phyloP scores from a whole-genome alignment of 2,329 filamentous ascomycete species.

The Niveomyces coronatus region DNA sequence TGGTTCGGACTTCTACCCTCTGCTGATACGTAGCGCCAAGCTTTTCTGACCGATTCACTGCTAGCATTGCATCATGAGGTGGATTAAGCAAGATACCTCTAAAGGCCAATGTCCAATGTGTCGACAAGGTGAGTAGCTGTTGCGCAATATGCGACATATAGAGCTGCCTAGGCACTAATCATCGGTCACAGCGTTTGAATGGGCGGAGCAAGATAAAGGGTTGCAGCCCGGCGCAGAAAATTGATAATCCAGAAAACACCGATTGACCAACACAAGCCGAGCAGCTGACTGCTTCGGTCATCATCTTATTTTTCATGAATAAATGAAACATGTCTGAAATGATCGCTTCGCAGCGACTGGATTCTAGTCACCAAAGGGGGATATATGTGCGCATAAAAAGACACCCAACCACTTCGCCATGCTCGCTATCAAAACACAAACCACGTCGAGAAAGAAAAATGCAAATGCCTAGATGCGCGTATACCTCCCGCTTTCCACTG shows the following conservation, averaged over 20 bases:
- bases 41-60: constrained; percentile 11
- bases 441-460: no score
- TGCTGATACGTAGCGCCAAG: background rate
- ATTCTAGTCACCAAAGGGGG: background rate
- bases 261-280: background rate
- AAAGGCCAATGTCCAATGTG: constrained; percentile 98
- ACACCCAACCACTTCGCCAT: constrained; percentile 1
- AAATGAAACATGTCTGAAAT: background rate
- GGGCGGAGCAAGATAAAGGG: constrained; percentile 27
- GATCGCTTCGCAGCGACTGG: no score
- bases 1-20: constrained; percentile 46
- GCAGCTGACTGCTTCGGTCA: no score
- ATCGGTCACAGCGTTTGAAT: constrained; percentile 36
- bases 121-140: constrained; percentile 61
- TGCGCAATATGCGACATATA: no score
- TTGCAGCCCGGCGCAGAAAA: constrained; percentile 19
- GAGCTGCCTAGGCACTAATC: no score
- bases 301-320: no score
- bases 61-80: constrained; percentile 89
- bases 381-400: background rate
- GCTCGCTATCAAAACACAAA: constrained; percentile 7
- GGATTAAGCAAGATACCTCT: constrained; percentile 90
- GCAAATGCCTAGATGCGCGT: constrained; percentile 9
- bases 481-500: constrained; percentile 3
- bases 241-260: constrained; percentile 3